Evolutionary conservation across 768 basidiomycete species (phyloP), one percentile per base, ranked within the genome.

Genomic region (Rhizopogon sp.): DNA sequence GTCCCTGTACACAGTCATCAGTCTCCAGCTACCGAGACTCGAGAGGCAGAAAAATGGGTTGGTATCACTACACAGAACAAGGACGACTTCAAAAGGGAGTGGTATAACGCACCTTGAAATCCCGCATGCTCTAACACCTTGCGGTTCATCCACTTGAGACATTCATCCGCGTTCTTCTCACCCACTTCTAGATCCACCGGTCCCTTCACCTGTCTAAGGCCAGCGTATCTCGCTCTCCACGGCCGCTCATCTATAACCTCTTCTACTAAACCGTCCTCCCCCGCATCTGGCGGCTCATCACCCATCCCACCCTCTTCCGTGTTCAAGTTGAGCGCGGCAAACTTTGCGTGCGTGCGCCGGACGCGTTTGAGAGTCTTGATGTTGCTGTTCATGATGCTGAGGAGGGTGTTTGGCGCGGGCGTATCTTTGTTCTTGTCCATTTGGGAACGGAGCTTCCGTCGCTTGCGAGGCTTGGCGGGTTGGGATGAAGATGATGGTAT

Each of bases 41-140:
- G n/a, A n/a, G n/a, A n/a, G n/a, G n/a, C n/a, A n/a, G n/a, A n/a
- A n/a, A n/a, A n/a, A n/a, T n/a, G n/a, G n/a, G n/a, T n/a, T n/a
- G n/a, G n/a, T 25, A 25, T n/a, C 25, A 6, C 10, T 35, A 57
- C 13, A 35, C 46, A 25, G 22, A 25, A 25, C 25, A 25, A 25
- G 25, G 11, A 33, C n/a, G 33, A 40, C 5, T 20, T 8, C 39
- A 10, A 33, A 39, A 31, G 33, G 14, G 11, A 37, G 35, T 37
- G 53, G 31, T 33, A 40, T 20, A 55, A 71, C 84, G 54, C 54
- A 88, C 93, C 91, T 77, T 97, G 95, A 64, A 97, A 97, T 2
- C 94, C 94, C 46, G 80, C 78, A 74, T 97, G 95, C 61, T 96
- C 93, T 62, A 97, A 64, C 50, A 96, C 77, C 73, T 90, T 93